A percentile compares a stretch with the other conserved stretches of the same genome.
Evolutionary conservation across 495 filamentous ascomycete species (phyloP).

Genomic region (Cercophora samala): DNA sequence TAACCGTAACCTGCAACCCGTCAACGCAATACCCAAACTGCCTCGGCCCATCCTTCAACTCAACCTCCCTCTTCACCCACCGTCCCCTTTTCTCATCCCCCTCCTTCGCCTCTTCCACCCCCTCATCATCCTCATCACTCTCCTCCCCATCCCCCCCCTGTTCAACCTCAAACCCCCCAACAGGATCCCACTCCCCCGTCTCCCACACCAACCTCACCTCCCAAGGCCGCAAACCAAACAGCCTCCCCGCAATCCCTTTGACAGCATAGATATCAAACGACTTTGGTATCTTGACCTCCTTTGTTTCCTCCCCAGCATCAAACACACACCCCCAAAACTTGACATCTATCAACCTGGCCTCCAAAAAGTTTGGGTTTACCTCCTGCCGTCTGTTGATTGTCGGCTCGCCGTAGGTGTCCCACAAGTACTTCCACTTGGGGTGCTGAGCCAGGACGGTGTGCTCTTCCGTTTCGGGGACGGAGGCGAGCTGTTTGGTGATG

Average conservation of each 20-base stretch:
- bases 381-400: constrained; percentile 48
- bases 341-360: constrained; percentile 66
- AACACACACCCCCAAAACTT: constrained; percentile 49
- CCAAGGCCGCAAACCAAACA: constrained; percentile 64
- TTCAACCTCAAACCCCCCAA: constrained; percentile 60
- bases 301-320: constrained; percentile 18
- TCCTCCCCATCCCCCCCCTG: constrained; percentile 55
- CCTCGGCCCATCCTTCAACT: constrained; percentile 75
- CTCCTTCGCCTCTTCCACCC: constrained; percentile 19
- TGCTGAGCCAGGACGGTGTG: constrained; percentile 55
- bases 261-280: constrained; percentile 75
- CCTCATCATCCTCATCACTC: constrained; percentile 44
- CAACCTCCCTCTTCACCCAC: constrained; percentile 72
- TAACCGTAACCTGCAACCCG: constrained; percentile 60
- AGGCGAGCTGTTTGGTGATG: constrained; percentile 70
- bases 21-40: constrained; percentile 82
- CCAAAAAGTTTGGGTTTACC: constrained; percentile 65
- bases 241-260: constrained; percentile 68
- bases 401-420: constrained; percentile 66
- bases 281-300: constrained; percentile 62
- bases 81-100: constrained; percentile 36
- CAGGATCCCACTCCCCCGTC: constrained; percentile 80
- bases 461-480: constrained; percentile 53
- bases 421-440: constrained; percentile 68
- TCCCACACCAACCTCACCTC: constrained; percentile 68